Base-by-base conservation (phyloP, 1,284 basidiomycete genomes). In the Fomitopsis betulina region DNA sequence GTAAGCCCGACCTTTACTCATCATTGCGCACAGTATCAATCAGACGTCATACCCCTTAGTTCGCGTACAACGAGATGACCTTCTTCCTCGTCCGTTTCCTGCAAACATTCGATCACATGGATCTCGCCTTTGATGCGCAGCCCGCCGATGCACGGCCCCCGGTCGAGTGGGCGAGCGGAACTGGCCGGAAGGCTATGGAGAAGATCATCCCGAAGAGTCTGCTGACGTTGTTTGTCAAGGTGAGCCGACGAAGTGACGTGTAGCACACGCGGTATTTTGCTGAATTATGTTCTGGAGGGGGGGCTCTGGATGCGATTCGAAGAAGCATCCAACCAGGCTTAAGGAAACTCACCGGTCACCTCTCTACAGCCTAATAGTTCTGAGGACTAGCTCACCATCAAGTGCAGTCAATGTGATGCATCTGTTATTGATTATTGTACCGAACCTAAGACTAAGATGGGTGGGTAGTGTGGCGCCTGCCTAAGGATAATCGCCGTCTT, bases 31-130 rank as follows among this genome's bases (percentile, higher is more conserved):
- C 21, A 47, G 15, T 47, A 3, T 19, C 10, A n/a, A 42, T 27
- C 39, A 25, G 42, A 23, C 10, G 15, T 10, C 23, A 3, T 12
- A 6, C 19, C 15, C 38, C 30, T 1, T 58, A 80, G 71, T 78
- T 78, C 59, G 79, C 78, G 6, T 76, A 77, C 60, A 78, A 78
- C 58, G 78, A 81, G 60, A 72, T 73, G 58, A 77, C 75, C 1
- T 78, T 78, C 63, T 69, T 77, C 59, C 55, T 79, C 42, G 72
- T 79, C 49, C 72, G 76, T 13, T 64, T 81, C 5, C 67, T 81
- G n/a, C 77, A 80, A 59, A 60, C 64, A 17, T 78, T 78, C 61
- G 62, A 68, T 10, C 62, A 60, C 2, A 68, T 80, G 54, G 60
- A 63, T 23, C 67, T 80, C 8, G 72, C 71, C 2, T 67, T 65